Evolutionary conservation across 1,284 basidiomycete species (phyloP).

Genomic region (Papiliotrema flavescens): DNA sequence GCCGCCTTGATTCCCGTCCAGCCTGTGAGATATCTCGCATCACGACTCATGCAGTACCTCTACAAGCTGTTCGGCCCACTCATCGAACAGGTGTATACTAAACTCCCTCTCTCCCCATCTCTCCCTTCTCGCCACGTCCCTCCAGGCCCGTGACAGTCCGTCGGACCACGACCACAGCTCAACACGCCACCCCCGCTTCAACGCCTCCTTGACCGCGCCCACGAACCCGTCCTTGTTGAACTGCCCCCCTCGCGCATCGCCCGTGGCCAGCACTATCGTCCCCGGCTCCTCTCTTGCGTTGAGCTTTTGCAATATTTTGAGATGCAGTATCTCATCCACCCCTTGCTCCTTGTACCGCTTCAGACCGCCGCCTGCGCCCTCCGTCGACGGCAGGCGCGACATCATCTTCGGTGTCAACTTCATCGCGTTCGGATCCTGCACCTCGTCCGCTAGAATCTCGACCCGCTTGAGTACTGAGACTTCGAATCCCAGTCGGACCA

Average conservation of each 20-base stretch:
- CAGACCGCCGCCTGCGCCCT: conserved; percentile 10
- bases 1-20: too few species aligned
- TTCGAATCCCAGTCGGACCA: conserved; percentile 72
- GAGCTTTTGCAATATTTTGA: conserved; percentile 78
- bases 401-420: conserved; percentile 18
- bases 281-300: conserved; percentile 10
- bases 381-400: conserved; percentile 2
- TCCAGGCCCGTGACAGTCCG: conserved; percentile 32
- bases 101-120: conserved; percentile 30
- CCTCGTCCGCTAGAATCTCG: conserved; percentile 66
- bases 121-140: conserved; percentile 27
- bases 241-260: conserved; percentile 81
- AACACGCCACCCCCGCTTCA: conserved; percentile 79
- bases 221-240: conserved; percentile 85
- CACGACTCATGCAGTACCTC: conserved; percentile 11
- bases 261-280: conserved; percentile 81
- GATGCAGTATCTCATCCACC: conserved; percentile 79
- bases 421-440: conserved; percentile 21
- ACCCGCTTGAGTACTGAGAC: conserved; percentile 73
- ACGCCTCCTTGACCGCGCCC: conserved; percentile 72
- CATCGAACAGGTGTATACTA: conserved; percentile 34
- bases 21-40: not conserved
- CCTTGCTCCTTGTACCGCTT: conserved; percentile 70
- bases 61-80: conserved; percentile 42
- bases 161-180: conserved; percentile 57